phyloP scores from a whole-genome alignment of 352 stramenopile genomes.

The Phytophthora tubulina region DNA sequence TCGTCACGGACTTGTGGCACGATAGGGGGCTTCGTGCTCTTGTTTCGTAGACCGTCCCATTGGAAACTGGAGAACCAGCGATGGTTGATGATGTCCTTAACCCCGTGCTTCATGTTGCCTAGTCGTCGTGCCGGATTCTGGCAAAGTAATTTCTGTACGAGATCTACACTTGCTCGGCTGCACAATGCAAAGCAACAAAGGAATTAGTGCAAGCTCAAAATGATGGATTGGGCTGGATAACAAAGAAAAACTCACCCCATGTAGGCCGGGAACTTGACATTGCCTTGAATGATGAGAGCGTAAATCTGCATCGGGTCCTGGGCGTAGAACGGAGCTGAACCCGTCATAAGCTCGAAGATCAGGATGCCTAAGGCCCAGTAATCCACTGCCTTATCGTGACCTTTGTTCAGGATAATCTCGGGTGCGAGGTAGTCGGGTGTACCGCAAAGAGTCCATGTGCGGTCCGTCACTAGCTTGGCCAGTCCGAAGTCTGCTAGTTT shows the following conservation, averaged over 20 bases:
- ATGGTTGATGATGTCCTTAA: conserved; percentile 89
- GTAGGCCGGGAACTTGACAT: conserved; percentile 86
- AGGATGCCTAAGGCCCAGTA: conserved; percentile 93
- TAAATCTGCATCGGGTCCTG: conserved; percentile 94
- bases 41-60: conserved; percentile 70
- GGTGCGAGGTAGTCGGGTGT: conserved; percentile 94
- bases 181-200: conserved; percentile 5
- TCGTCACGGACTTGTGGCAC: conserved; percentile 76
- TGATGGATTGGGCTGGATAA: neutral
- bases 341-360: conserved; percentile 91
- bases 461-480: conserved; percentile 88
- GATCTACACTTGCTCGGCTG: conserved; percentile 75
- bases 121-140: conserved; percentile 78
- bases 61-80: conserved; percentile 82
- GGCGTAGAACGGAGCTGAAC: conserved; percentile 89
- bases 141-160: conserved; percentile 91
- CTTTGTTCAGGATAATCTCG: conserved; percentile 94
- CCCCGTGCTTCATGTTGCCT: conserved; percentile 87
- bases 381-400: conserved; percentile 91
- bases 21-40: conserved; percentile 77
- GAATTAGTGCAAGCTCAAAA: conserved; percentile 1
- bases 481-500: conserved; percentile 94
- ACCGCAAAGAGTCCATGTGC: conserved; percentile 92
- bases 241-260: conserved; percentile 63
- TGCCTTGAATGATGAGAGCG: conserved; percentile 90